Evolutionary conservation across 805 yeast genomes (phyloP), one percentile per base, ranked within the genome.

Genomic region (Ogataea thermomethanolica): DNA sequence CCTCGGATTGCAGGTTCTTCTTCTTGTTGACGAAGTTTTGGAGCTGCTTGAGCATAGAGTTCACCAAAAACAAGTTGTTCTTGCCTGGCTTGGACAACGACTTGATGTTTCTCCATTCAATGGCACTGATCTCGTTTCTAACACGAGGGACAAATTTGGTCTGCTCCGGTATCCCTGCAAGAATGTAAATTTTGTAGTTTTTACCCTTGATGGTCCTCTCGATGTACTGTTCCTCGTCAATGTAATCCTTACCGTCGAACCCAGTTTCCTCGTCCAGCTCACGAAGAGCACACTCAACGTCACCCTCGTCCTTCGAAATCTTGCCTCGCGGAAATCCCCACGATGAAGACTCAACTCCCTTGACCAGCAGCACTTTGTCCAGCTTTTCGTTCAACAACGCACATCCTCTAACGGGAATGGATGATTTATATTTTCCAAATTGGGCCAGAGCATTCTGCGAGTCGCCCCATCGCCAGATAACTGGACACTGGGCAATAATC

Each of bases 281-380:
- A 54, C 99, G 76, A 10, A 87, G 64, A 5, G 98, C 97, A 67
- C 99, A 95, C 39, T 76, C 80, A 5, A 79, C 73, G 61, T 93
- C 99, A 11, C 79, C 69, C 66, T 93, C 99, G 56, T 82, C 95
- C 58, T 93, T 90, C 27, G 95, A 86, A 42, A 93, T 93, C 63
- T 93, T 93, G 5, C 99, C 99, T 60, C 96, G 72, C 5, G 99
- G 99, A 56, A 93, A 93, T 7, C 96, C 84, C 98, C 98, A 93
- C 1, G 84, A 65, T 24, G 67, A 64, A 9, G 89, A 75, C 48
- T 86, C 95, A 35, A 81, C 79, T 4, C 96, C 97, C 56, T 86
- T 81, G 5, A 93, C 95, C 48, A 93, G 65, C 22, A 95, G 58
- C 8, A 87, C 68, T 56, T 85, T 87, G 41, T 79, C 75, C 67